These are phyloP conservation scores for Hypoxylon rubiginosum DNA, from an alignment of 2,329 filamentous ascomycete species.

Conservation along the genomic window DNA sequence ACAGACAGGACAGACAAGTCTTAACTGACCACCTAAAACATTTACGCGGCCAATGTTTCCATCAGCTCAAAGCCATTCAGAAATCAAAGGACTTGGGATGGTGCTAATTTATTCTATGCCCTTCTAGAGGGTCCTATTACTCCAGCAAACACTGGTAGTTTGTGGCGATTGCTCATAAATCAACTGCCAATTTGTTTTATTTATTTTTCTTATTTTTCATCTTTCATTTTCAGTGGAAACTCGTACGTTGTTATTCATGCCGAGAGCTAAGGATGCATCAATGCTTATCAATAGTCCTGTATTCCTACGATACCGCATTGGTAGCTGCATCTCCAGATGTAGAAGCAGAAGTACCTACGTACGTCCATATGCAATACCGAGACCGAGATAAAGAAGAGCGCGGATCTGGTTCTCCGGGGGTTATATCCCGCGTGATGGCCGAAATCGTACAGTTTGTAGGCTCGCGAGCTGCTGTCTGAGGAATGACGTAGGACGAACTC, in stretches of 20 bases:
- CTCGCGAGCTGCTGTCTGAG: background rate
- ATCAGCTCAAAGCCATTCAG: background rate
- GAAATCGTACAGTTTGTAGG: background rate
- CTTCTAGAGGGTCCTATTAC: background rate
- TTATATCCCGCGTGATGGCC: slow-evolving; percentile 1
- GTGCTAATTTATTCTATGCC: background rate
- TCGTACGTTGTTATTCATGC: background rate
- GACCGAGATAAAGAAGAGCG: background rate
- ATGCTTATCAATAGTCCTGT: background rate
- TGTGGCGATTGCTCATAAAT: no score
- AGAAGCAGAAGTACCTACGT: background rate
- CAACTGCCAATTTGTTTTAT: no score
- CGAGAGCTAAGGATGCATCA: background rate
- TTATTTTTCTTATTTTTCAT: background rate
- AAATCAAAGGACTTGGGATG: background rate
- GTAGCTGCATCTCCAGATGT: background rate
- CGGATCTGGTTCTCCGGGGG: background rate
- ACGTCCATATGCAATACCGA: background rate
- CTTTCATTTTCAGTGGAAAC: background rate
- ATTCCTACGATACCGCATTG: background rate
- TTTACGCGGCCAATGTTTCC: no score
- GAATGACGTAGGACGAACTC: slow-evolving; percentile 21
- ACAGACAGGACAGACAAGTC: no score
- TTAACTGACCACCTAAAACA: no score
- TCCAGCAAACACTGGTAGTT: background rate